Evolutionary conservation across 331 rosid genomes (phyloP).

Genomic region (Quercus lobata): DNA sequence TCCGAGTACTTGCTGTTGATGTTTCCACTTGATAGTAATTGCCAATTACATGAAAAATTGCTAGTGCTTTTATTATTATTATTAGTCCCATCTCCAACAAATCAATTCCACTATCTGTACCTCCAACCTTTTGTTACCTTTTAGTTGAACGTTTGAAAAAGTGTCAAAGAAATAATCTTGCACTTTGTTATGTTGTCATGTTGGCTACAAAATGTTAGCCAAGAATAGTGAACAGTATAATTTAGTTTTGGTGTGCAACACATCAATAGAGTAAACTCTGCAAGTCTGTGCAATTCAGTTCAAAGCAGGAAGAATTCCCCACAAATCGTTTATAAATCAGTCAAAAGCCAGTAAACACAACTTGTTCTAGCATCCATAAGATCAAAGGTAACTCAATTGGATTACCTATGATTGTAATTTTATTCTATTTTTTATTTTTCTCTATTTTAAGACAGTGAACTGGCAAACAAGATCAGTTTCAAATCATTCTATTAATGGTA

Average conservation of each 20-base stretch:
- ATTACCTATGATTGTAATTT: neutral
- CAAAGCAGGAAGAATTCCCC: neutral
- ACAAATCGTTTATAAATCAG: neutral
- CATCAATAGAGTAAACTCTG: neutral
- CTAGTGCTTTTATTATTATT: neutral
- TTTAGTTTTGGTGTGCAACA: neutral
- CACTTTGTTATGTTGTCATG: neutral
- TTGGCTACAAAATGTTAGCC: neutral
- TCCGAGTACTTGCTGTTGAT: neutral
- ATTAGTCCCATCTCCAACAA: neutral
- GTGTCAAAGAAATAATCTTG: neutral
- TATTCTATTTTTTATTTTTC: neutral
- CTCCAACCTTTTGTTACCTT: neutral
- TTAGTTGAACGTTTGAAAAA: neutral
- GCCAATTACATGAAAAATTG: neutral
- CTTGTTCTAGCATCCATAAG: neutral
- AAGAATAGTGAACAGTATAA: neutral
- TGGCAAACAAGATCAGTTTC: neutral
- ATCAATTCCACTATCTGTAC: neutral
- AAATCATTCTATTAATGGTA: neutral
- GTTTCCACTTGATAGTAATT: neutral
- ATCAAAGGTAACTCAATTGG: neutral
- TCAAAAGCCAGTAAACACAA: neutral
- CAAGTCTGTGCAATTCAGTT: neutral
- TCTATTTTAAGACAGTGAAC: neutral